phyloP scores from a whole-genome alignment of 2,329 filamentous ascomycete species.

The Xylaria arbuscula region DNA sequence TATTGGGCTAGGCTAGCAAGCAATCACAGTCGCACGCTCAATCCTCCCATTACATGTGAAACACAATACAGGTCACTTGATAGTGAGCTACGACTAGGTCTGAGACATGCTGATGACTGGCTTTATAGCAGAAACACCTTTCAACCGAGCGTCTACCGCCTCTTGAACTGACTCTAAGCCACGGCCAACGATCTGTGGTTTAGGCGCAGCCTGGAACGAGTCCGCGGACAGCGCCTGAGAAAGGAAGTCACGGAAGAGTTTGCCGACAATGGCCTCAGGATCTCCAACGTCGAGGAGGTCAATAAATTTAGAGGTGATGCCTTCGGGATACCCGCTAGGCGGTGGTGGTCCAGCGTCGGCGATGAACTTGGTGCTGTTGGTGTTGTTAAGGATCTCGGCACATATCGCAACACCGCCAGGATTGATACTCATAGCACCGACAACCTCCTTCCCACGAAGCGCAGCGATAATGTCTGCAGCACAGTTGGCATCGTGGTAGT shows the following conservation, averaged over 20 bases:
- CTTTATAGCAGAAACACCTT: neutral
- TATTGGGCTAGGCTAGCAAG: too few relatives aligned
- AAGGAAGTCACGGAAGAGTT: neutral
- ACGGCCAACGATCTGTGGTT: neutral
- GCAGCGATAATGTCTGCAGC: neutral
- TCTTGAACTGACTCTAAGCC: neutral
- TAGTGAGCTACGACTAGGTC: too few relatives aligned
- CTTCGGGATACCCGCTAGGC: neutral
- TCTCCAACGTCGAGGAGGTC: neutral
- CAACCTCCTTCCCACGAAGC: neutral
- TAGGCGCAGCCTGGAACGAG: neutral
- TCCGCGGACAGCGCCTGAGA: neutral
- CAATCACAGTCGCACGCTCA: too few relatives aligned
- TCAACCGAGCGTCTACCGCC: neutral
- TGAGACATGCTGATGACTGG: too few relatives aligned
- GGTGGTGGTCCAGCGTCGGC: too few relatives aligned
- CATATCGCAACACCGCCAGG: too few relatives aligned
- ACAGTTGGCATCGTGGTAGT: neutral
- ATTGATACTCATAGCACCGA: neutral
- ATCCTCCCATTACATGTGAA: too few relatives aligned
- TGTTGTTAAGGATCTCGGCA: too few relatives aligned
- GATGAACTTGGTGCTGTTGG: too few relatives aligned
- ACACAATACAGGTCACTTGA: too few relatives aligned
- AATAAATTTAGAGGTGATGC: neutral
- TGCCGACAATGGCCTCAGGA: neutral